Conservation (phyloP, 148 eudicot genomes). For the Chenopodium album region DNA sequence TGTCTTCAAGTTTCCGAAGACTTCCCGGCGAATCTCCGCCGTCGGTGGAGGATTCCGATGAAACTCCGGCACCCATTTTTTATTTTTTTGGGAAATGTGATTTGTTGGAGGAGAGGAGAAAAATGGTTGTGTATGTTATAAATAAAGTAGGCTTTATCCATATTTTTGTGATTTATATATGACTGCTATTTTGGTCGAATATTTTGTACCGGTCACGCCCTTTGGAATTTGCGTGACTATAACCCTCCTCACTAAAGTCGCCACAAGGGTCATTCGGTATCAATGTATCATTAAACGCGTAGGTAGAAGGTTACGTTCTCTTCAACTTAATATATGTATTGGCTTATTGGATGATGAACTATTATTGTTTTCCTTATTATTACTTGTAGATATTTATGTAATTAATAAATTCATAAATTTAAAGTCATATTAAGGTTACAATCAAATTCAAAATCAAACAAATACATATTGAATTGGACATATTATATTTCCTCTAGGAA, state of each 20-base stretch:
- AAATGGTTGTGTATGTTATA: not conserved
- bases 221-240: not conserved
- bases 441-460: too few species aligned
- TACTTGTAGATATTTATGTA: too few species aligned
- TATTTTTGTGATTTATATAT: not conserved
- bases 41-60: not conserved
- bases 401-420: too few species aligned
- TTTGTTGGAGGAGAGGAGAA: not conserved
- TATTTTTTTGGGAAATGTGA: not conserved
- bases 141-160: constrained; percentile 3
- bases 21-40: not conserved
- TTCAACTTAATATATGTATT: too few species aligned
- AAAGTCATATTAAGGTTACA: too few species aligned
- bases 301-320: too few species aligned
- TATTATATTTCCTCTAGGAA: too few species aligned
- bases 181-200: constrained; percentile 2
- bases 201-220: not conserved
- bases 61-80: constrained; percentile 28
- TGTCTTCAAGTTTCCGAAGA: constrained; percentile 57
- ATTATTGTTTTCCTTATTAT: too few species aligned
- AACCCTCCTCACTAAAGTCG: not conserved
- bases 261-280: too few species aligned
- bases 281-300: too few species aligned
- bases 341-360: too few species aligned
- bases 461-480: too few species aligned